Conservation (phyloP, 1,284 basidiomycete genomes). For the Moesziomyces sp. region DNA sequence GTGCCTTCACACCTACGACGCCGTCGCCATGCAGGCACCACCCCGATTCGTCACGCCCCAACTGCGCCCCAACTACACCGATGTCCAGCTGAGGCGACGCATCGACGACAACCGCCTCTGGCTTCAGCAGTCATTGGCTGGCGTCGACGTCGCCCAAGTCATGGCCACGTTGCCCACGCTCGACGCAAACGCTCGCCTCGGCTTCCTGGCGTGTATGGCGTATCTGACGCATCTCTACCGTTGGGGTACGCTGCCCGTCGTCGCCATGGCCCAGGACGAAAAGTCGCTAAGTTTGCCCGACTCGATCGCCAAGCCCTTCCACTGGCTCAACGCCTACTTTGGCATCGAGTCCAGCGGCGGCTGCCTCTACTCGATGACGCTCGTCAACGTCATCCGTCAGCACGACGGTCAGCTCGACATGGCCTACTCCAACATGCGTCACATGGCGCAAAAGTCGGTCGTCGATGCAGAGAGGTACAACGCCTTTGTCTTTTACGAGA, state of each 20-base stretch:
- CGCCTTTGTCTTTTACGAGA: slow-evolving; percentile 46
- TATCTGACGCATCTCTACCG: slow-evolving; percentile 46
- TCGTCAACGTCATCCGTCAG: slow-evolving; percentile 32
- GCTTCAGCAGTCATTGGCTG: slow-evolving; percentile 21
- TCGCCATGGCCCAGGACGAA: slow-evolving; percentile 48
- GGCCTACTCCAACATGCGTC: slow-evolving; percentile 48
- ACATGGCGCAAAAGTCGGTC: slow-evolving; percentile 37
- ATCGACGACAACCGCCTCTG: slow-evolving; percentile 43
- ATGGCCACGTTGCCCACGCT: slow-evolving; percentile 21
- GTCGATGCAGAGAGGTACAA: slow-evolving; percentile 43
- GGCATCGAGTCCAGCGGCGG: slow-evolving; percentile 46
- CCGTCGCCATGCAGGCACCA: slow-evolving; percentile 30
- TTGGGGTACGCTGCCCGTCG: slow-evolving; percentile 46
- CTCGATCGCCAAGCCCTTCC: slow-evolving; percentile 27
- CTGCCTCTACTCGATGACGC: slow-evolving; percentile 45
- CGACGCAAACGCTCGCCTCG: slow-evolving; percentile 29
- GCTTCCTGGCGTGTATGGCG: slow-evolving; percentile 41
- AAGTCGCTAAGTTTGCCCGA: slow-evolving; percentile 30
- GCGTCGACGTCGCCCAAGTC: slow-evolving; percentile 22
- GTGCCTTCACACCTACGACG: slow-evolving; percentile 38
- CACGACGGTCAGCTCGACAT: slow-evolving; percentile 15
- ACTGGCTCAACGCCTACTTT: slow-evolving; percentile 45
- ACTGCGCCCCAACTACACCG: slow-evolving; percentile 38
- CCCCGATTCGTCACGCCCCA: slow-evolving; percentile 40
- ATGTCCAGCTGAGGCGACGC: slow-evolving; percentile 24